These are phyloP conservation scores for Kwoniella sp. DNA, from an alignment of 768 basidiomycete genomes.

Conservation along the genomic window DNA sequence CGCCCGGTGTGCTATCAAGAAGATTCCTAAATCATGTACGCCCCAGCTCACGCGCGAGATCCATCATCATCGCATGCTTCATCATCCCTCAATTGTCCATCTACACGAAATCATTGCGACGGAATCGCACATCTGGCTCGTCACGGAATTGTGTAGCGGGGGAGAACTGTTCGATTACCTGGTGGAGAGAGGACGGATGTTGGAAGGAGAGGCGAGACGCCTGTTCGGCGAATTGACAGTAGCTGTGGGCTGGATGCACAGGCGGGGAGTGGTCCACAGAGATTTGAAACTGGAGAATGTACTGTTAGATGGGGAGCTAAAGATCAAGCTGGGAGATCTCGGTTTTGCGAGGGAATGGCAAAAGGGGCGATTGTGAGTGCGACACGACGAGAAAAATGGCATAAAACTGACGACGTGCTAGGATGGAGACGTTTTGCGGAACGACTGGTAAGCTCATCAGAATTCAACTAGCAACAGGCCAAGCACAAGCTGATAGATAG, in stretches of 20 bases:
- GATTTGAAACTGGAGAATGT: slow-evolving; percentile 97
- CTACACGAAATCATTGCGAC: slow-evolving; percentile 98
- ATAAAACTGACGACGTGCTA: slow-evolving; percentile 64
- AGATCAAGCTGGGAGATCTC: slow-evolving; percentile 91
- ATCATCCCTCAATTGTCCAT: slow-evolving; percentile 92
- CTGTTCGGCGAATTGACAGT: slow-evolving; percentile 97
- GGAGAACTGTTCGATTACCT: slow-evolving; percentile 99
- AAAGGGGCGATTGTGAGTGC: slow-evolving; percentile 47
- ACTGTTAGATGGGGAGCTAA: slow-evolving; percentile 82
- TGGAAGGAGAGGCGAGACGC: slow-evolving; percentile 77
- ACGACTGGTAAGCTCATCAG: slow-evolving; percentile 68
- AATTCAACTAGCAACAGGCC: too few species aligned
- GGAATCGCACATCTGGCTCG: slow-evolving; percentile 92
- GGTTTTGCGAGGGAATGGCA: slow-evolving; percentile 85
- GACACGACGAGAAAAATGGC: neutral
- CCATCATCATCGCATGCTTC: slow-evolving; percentile 94
- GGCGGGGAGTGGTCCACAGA: slow-evolving; percentile 89
- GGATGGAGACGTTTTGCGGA: slow-evolving; percentile 92
- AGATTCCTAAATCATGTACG: slow-evolving; percentile 89
- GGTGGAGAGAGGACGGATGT: slow-evolving; percentile 84
- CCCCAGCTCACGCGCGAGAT: slow-evolving; percentile 92
- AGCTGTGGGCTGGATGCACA: slow-evolving; percentile 89
- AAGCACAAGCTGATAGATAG: too few species aligned
- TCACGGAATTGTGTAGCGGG: slow-evolving; percentile 93
- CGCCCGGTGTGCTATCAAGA: slow-evolving; percentile 92